Percentiles rank a stretch among this genome's conserved stretches.
phyloP scores from a whole-genome alignment of 2,329 filamentous ascomycete species.

The Stemphylium beticola region DNA sequence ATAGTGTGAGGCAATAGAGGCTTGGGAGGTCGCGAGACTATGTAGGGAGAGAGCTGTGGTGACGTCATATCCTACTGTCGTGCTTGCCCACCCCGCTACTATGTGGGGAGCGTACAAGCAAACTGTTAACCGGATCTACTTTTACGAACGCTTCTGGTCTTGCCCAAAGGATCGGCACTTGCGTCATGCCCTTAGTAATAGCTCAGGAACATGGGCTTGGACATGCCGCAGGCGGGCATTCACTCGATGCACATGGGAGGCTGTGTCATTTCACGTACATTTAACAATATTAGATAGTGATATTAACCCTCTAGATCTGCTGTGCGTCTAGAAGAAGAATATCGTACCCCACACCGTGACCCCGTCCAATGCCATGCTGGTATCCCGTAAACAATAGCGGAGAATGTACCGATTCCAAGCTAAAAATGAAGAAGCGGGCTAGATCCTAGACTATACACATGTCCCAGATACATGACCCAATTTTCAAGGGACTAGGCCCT shows the following conservation, averaged over 20 bases:
- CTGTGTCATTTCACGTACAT: constrained; percentile 3
- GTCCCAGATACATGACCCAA: constrained; percentile 25
- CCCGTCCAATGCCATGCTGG: constrained; percentile 28
- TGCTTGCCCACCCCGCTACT: constrained; percentile 14
- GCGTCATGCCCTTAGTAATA: constrained; percentile 13
- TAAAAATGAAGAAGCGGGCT: constrained; percentile 24
- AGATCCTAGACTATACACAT: constrained; percentile 25
- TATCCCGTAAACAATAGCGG: constrained; percentile 23
- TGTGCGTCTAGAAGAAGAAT: constrained; percentile 25
- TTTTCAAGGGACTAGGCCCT: constrained; percentile 16
- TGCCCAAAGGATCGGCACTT: constrained; percentile 8
- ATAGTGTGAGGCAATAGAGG: constrained; percentile 4
- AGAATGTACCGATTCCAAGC: constrained; percentile 22
- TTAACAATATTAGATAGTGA: constrained; percentile 17
- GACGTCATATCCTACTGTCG: constrained; percentile 22
- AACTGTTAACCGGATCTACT: constrained; percentile 5
- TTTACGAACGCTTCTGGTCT: constrained; percentile 6
- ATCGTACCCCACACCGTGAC: constrained; percentile 21
- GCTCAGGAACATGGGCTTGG: not conserved
- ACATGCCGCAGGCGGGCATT: not conserved
- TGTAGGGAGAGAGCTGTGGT: constrained; percentile 18
- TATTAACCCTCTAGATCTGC: constrained; percentile 30
- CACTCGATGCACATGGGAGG: not conserved
- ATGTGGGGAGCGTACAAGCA: constrained; percentile 15
- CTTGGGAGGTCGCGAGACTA: constrained; percentile 16